phyloP scores from a whole-genome alignment of 75 land plant species.

The Cupressus sempervirens region DNA sequence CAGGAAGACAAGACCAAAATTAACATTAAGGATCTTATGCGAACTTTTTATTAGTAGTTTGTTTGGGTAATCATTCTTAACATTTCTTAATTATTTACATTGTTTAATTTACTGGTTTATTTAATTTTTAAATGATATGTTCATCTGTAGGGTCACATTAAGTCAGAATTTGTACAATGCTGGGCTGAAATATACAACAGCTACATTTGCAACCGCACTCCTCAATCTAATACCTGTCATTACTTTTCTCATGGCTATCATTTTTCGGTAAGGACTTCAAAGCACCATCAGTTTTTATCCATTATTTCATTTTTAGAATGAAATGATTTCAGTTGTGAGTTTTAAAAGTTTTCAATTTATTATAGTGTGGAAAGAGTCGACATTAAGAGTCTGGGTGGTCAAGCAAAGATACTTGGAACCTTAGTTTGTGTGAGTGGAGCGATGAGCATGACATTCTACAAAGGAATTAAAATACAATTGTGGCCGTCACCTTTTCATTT shows the following conservation, averaged over 20 bases:
- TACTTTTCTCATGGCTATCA: slow-evolving; percentile 68
- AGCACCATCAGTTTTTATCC: neutral
- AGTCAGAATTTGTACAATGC: slow-evolving; percentile 53
- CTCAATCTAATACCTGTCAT: slow-evolving; percentile 62
- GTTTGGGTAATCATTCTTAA: slow-evolving; percentile 13
- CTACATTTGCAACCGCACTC: slow-evolving; percentile 69
- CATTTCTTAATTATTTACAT: neutral
- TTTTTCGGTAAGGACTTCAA: slow-evolving; percentile 41
- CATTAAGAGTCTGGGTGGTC: slow-evolving; percentile 24
- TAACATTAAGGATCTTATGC: slow-evolving; percentile 2
- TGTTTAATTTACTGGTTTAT: neutral
- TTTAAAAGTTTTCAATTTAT: neutral
- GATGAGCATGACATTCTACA: slow-evolving; percentile 34
- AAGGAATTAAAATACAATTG: slow-evolving; percentile 18
- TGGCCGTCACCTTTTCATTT: neutral
- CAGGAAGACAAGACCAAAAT: slow-evolving; percentile 19
- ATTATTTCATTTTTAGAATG: neutral
- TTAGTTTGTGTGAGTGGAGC: slow-evolving; percentile 45
- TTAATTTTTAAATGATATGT: neutral
- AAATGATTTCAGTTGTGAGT: neutral
- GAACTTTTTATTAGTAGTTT: slow-evolving; percentile 22
- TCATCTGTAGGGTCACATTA: slow-evolving; percentile 36
- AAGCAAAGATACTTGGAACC: slow-evolving; percentile 53
- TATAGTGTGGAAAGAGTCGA: slow-evolving; percentile 47
- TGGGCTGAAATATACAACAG: slow-evolving; percentile 46